Percentiles rank a stretch among this genome's conserved stretches.
Evolutionary conservation across 2,329 filamentous ascomycete species (phyloP).

Genomic region (Arthrobotrys pseudoclavata): DNA sequence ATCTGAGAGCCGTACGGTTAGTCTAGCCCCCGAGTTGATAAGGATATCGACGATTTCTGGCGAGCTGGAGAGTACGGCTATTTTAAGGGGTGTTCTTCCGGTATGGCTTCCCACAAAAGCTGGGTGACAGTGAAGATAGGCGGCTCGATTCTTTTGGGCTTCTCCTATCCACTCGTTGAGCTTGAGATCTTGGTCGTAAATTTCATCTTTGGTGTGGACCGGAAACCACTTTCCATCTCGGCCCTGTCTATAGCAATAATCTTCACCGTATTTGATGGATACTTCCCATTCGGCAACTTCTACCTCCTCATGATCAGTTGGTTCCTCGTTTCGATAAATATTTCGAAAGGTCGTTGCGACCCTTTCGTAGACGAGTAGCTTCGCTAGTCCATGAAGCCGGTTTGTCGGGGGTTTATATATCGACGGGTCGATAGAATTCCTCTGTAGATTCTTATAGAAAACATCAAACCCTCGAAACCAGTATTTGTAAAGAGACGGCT

Average conservation of each 20-base stretch:
- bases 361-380: slow-evolving; percentile 82
- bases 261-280: slow-evolving; percentile 77
- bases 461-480: slow-evolving; percentile 86
- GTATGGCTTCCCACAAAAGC: slow-evolving; percentile 85
- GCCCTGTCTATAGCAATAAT: slow-evolving; percentile 66
- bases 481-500: slow-evolving; percentile 87
- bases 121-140: slow-evolving; percentile 84
- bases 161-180: slow-evolving; percentile 78
- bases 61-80: slow-evolving; percentile 78
- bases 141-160: slow-evolving; percentile 74
- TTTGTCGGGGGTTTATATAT: slow-evolving; percentile 86
- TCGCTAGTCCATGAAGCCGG: slow-evolving; percentile 80
- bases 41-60: slow-evolving; percentile 77
- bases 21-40: slow-evolving; percentile 78
- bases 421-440: slow-evolving; percentile 81
- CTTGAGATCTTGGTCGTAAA: slow-evolving; percentile 70
- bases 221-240: slow-evolving; percentile 69
- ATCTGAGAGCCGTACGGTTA: slow-evolving; percentile 81
- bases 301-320: slow-evolving; percentile 60
- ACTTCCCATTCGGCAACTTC: slow-evolving; percentile 78
- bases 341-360: slow-evolving; percentile 78
- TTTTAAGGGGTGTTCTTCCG: slow-evolving; percentile 81
- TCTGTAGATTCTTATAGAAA: slow-evolving; percentile 80
- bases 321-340: background rate
- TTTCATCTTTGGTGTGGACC: slow-evolving; percentile 70